Percentiles rank a stretch among this genome's conserved stretches.
These are phyloP conservation scores for Gonium pectorale DNA, from an alignment of 139 green algal species.

Conservation along the genomic window DNA sequence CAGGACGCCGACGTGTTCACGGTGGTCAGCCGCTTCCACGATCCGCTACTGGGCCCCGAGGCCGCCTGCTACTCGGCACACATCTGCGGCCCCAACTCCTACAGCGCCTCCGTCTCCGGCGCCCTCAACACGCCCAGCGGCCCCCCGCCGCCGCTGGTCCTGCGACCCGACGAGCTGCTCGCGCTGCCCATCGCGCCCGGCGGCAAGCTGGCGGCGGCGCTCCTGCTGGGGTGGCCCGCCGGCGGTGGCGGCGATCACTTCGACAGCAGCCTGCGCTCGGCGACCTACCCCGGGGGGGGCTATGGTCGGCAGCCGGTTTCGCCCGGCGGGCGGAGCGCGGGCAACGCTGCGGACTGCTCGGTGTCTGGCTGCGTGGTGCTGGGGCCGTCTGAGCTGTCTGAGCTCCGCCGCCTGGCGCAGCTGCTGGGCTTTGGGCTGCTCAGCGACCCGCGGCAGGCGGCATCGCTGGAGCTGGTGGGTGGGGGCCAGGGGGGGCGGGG, in stretches of 20 bases:
- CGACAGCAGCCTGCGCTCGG: background rate
- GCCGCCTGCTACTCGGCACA: background rate
- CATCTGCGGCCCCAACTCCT: background rate
- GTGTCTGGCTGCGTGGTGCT: background rate
- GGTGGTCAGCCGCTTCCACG: background rate
- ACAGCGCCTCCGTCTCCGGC: background rate
- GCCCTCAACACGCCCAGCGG: background rate
- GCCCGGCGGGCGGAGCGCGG: background rate
- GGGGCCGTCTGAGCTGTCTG: background rate
- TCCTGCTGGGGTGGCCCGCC: background rate
- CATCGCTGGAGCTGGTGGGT: conserved; percentile 9
- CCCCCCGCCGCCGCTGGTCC: background rate
- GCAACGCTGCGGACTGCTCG: background rate
- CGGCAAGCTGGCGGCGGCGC: background rate
- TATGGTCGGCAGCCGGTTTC: background rate
- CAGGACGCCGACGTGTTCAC: background rate
- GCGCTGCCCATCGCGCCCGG: background rate
- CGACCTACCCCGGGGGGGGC: background rate
- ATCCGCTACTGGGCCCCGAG: background rate
- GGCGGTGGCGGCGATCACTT: background rate
- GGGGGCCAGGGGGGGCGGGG: background rate
- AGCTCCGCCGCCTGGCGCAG: conserved; percentile 31
- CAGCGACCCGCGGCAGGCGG: conserved; percentile 5
- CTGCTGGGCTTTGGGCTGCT: conserved; percentile 18
- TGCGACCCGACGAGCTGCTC: background rate